phyloP scores from a whole-genome alignment of 2,329 filamentous ascomycete species.

The Magnaporthiopsis rhizophila region DNA sequence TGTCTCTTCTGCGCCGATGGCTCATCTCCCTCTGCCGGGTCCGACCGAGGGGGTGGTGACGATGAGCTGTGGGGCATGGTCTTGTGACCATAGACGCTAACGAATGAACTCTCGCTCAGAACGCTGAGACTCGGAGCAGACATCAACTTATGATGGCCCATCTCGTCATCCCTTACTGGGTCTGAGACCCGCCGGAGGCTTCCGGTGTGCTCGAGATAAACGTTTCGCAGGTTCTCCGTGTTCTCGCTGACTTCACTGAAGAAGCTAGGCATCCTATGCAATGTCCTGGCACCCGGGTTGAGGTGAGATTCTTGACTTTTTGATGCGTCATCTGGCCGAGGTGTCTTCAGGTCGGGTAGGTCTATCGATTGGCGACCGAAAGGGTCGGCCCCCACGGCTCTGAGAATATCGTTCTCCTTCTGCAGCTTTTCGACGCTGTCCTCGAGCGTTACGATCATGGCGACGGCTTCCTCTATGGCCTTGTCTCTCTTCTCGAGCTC shows the following conservation, averaged over 20 bases:
- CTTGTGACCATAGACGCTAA: slow-evolving; percentile 53
- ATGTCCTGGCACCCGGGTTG: not conserved
- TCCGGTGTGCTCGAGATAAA: slow-evolving; percentile 46
- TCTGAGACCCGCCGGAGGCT: slow-evolving; percentile 42
- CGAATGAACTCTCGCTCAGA: slow-evolving; percentile 59
- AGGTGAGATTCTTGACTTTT: not conserved
- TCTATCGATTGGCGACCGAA: not conserved
- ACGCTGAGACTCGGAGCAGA: slow-evolving; percentile 55
- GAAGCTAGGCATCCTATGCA: slow-evolving; percentile 53
- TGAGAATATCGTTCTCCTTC: slow-evolving; percentile 45
- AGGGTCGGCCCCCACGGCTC: slow-evolving; percentile 37
- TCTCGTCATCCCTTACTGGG: slow-evolving; percentile 24
- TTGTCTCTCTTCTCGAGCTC: slow-evolving; percentile 63
- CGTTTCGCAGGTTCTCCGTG: slow-evolving; percentile 52
- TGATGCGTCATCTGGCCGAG: not conserved
- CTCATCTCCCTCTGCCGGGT: slow-evolving; percentile 13
- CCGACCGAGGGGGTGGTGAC: slow-evolving; percentile 16
- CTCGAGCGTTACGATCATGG: slow-evolving; percentile 60
- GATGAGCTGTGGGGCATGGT: slow-evolving; percentile 17
- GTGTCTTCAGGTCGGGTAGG: not conserved
- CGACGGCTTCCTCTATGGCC: slow-evolving; percentile 62
- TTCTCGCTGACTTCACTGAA: slow-evolving; percentile 51
- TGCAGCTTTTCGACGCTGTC: slow-evolving; percentile 46
- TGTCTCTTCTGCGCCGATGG: not conserved
- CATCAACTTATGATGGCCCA: slow-evolving; percentile 25